A percentile compares a stretch with the other conserved stretches of the same genome.
Conservation (phyloP, 2,329 filamentous ascomycete species). For the Samsoniella hepiali region DNA sequence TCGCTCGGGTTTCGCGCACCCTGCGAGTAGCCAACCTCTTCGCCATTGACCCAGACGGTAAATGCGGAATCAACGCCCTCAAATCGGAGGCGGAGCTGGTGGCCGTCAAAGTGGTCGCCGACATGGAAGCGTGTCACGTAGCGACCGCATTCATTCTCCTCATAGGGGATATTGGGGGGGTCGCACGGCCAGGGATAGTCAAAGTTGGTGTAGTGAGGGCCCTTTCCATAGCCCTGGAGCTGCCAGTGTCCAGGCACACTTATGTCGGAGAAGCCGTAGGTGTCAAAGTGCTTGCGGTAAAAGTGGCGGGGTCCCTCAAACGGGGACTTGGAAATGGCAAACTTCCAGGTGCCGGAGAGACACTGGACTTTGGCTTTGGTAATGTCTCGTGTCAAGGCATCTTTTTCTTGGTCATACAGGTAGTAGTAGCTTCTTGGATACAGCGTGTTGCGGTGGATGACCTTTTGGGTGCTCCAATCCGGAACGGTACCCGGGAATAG, state of each 20-base stretch:
- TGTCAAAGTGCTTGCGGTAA: constrained; percentile 35
- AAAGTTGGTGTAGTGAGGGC: constrained; percentile 68
- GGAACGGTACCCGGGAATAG: constrained; percentile 33
- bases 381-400: constrained; percentile 45
- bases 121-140: constrained; percentile 59
- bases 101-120: constrained; percentile 41
- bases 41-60: constrained; percentile 67
- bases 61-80: constrained; percentile 74
- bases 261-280: constrained; percentile 40
- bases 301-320: constrained; percentile 44
- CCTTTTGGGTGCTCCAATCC: constrained; percentile 59
- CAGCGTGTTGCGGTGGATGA: constrained; percentile 59
- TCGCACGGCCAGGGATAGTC: constrained; percentile 65
- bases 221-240: constrained; percentile 60
- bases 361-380: constrained; percentile 38
- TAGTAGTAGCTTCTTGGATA: constrained; percentile 56
- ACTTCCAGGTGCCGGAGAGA: constrained; percentile 55
- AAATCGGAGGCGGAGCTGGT: constrained; percentile 65
- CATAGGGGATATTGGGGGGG: constrained; percentile 60
- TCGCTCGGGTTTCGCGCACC: constrained; percentile 70
- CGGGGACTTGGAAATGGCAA: constrained; percentile 46
- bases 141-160: constrained; percentile 63
- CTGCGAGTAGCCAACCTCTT: constrained; percentile 67
- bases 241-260: constrained; percentile 69
- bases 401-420: constrained; percentile 46